Percentiles rank a stretch among this genome's conserved stretches.
These are phyloP conservation scores for Ascochyta rabiei DNA, from an alignment of 2,329 filamentous ascomycete genomes.

Conservation along the genomic window DNA sequence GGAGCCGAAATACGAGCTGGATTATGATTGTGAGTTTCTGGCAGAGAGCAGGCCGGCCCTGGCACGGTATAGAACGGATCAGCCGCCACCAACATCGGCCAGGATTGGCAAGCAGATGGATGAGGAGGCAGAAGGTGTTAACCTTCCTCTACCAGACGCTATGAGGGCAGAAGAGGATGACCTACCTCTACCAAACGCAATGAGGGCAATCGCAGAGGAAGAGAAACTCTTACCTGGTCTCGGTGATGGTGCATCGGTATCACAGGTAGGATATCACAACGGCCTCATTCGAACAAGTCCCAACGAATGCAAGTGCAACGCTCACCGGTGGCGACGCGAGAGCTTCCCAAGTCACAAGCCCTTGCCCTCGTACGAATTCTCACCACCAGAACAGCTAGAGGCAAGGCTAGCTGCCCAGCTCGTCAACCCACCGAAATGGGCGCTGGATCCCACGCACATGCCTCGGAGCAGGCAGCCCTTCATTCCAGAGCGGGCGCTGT, in stretches of 20 bases:
- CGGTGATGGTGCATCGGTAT: background rate
- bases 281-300: background rate
- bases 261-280: background rate
- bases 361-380: background rate
- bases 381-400: background rate
- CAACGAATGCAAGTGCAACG: background rate
- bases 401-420: background rate
- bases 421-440: background rate
- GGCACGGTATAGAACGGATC: too few species aligned
- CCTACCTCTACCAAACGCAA: too few species aligned
- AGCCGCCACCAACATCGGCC: too few species aligned
- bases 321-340: background rate
- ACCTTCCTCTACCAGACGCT: too few species aligned
- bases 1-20: too few species aligned
- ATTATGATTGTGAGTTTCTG: too few species aligned
- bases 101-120: too few species aligned
- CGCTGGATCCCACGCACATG: background rate
- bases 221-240: too few species aligned
- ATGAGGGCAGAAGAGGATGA: too few species aligned
- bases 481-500: background rate
- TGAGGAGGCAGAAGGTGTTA: too few species aligned
- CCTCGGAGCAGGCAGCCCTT: background rate
- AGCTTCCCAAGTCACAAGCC: background rate
- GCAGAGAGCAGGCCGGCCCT: too few species aligned
- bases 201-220: too few species aligned